Base-by-base conservation (phyloP, 352 stramenopile genomes). In the Phytophthora europaea region DNA sequence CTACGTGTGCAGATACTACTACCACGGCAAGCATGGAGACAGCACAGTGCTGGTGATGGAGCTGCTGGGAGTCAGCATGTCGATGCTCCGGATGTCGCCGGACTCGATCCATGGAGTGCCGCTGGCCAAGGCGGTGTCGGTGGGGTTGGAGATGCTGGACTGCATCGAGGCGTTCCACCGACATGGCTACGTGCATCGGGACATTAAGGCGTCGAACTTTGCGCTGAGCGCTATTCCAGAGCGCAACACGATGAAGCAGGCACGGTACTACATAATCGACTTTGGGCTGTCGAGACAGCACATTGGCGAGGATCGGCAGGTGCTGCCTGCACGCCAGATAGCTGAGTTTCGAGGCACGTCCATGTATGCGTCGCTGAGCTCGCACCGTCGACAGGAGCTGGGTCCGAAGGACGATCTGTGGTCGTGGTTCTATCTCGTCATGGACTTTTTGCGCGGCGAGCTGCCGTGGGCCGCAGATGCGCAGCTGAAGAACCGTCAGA, bases 121-220 rank as follows among this genome's bases (percentile, higher is more conserved):
- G 18, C 58, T 95, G 15, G 67, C 81, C 47, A 90, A 92, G 64
- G 87, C 85, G n/a, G 78, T 95, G 7, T 75, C 82, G 2, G 90
- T 95, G 6, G 90, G 86, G 0, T 65, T 97, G 16, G 85, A 95
- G 78, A 97, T 97, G 91, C 74, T 97, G 63, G 85, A 95, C 59
- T 93, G 85, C 61, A 94, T 97, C 45, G 89, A 97, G 60, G 86
- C 89, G 1, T 95, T 96, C 55, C 91, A 97, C 73, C 77, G 74
- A 26, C 88, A 94, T 61, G 91, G 90, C 10, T 97, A 94, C 65
- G 88, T 97, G 20, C 91, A 97, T 63, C 88, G 90, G 9, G 91
- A 97, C 71, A 93, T 97, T 66, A 97, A 97, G 71, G 89, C 91
- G 16, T 96, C 89, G 20, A 97, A 97, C 62, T 97, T 97, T 72